Evolutionary conservation across 75 land plant genomes (phyloP), one percentile per base, ranked within the genome.

Genomic region (Cryptomeria japonica): DNA sequence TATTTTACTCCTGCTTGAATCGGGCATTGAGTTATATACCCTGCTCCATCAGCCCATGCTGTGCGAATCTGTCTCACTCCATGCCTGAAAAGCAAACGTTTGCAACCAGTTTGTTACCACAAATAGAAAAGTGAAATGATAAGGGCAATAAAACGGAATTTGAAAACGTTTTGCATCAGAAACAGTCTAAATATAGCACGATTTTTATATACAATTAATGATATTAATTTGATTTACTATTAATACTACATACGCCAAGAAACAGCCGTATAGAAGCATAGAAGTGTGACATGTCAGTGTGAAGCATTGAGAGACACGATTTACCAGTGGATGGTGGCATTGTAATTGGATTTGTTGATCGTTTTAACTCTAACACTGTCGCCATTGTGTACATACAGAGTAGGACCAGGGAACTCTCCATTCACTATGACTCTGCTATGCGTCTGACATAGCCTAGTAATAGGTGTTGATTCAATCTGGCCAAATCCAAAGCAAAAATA

Each of bases 11-110:
- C 90, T 11, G 89, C 88, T 41, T 36, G 55, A 37, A 93, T 89
- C 0, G 94, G 94, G 56, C 92, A 93, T 70, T 93, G 92, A 0
- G 92, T 93, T 42, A 93, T 84, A 80, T 89, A 90, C 14, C 87
- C 90, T 4, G 90, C 88, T 36, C 93, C 93, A 84, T 93, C 70
- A 64, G 70, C 7, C 28, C 70, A 64, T 25, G 28, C 28, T 25
- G 70, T 5, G 3, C 28, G 28, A 64, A 22, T 64, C 28, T 64
- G 70, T 25, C 28, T 64, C 7, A 64, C 28, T 64, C 28, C 70
- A 64, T 64, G 70, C 70, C 70, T 64, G 28, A 64, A 4, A 64
- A 22, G 13, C 53, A 51, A 13, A 58, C 25, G 5, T 58, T 19
- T 58, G 3, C 19, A 91, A 1, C 73, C 47, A 91, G 90, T 90